Conservation (phyloP, 495 filamentous ascomycete species). For the Penicillium robsamsonii region DNA sequence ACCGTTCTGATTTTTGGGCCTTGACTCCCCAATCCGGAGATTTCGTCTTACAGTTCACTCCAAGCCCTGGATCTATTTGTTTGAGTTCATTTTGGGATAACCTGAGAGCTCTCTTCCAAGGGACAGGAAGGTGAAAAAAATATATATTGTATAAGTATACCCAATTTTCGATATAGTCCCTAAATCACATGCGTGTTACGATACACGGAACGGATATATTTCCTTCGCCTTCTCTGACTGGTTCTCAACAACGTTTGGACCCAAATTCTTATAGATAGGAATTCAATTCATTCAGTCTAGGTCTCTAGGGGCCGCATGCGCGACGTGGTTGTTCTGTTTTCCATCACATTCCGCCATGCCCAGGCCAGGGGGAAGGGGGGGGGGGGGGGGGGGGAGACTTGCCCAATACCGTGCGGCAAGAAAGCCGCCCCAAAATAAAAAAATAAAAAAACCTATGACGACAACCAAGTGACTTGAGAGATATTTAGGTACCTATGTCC, state of each 20-base stretch:
- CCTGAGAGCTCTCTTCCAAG: background rate
- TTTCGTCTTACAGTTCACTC: background rate
- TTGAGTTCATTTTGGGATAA: background rate
- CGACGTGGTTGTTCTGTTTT: constrained; percentile 29
- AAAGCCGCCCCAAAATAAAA: background rate
- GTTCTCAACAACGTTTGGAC: background rate
- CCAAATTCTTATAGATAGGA: background rate
- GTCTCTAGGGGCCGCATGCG: constrained; percentile 18
- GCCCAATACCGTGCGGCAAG: constrained; percentile 14
- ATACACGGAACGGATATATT: constrained; percentile 8
- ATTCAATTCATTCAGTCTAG: constrained; percentile 4
- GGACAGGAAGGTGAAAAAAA: background rate
- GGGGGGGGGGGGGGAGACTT: constrained; percentile 9
- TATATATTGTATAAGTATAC: background rate
- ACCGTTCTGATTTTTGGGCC: background rate
- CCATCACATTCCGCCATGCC: constrained; percentile 15
- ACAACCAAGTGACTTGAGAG: background rate
- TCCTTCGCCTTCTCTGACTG: constrained; percentile 2
- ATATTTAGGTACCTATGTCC: background rate
- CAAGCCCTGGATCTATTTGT: background rate
- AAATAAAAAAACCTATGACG: background rate
- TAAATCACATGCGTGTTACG: constrained; percentile 5
- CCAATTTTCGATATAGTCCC: background rate
- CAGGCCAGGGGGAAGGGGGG: constrained; percentile 14
- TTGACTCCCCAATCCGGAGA: background rate